Base-by-base conservation (phyloP, 345 rosid species). In the Pistacia vera region DNA sequence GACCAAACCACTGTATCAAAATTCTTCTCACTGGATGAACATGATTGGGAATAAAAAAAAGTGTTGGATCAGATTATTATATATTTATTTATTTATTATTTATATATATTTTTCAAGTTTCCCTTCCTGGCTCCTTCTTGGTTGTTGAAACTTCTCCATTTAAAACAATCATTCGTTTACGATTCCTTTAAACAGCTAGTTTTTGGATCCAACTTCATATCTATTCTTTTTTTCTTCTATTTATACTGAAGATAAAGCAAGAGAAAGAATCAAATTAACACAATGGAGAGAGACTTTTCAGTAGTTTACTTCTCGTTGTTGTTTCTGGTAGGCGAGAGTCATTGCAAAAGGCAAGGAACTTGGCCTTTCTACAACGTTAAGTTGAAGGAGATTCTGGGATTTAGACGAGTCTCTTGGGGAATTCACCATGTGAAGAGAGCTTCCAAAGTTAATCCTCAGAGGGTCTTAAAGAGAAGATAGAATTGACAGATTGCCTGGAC, bases 401-500 rank as follows among this genome's bases (percentile, higher is more conserved):
- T 0, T 82, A 85, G n/a, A 70, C 13, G 0, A 66, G 71, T 20
- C 79, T 1, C 52, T 85, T 85, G 33, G 17, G 61, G 61, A 12
- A 5, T 35, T 71, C 54, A 75, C 1, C 44, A 59, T 46, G 63
- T 72, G 1, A 78, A 57, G 65, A 11, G 11, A 48, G 16, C 0
- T 4, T 11, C 64, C 3, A 61, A 20, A 13, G 20, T 83, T 49
- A 46, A 79, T 58, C 2, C 44, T 11, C 83, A 11, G 74, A 66
- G 33, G 89, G 86, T 28, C 8, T 75, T 52, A 92, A 88, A 59
- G 91, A 92, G 68, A 69, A 3, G 97, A 90, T 36, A 78, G 78
- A 44, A 92, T 91, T 33, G 20, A 11, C 86, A 87, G 71, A 33
- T 63, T 94, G 76, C 96, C 97, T 0, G 91, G 96, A 33, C 92